These are phyloP conservation scores for Sapria himalayana DNA, from an alignment of 345 rosid species.

Conservation along the genomic window DNA sequence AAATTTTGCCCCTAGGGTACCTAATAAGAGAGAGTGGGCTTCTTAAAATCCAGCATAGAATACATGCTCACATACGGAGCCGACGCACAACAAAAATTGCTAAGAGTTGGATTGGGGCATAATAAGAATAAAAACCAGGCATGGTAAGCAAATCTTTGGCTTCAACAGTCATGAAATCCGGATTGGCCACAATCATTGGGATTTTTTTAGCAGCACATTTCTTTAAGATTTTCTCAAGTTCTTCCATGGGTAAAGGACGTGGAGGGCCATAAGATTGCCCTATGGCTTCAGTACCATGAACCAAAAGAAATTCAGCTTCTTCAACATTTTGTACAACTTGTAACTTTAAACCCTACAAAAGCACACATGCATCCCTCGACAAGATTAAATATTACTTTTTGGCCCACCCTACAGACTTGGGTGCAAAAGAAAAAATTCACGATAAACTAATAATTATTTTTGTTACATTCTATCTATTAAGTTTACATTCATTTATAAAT, in stretches of 20 bases:
- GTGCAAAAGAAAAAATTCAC: too few species aligned
- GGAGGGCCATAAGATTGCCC: constrained; percentile 50
- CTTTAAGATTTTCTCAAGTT: constrained; percentile 65
- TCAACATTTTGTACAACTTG: constrained; percentile 47
- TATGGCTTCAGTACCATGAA: constrained; percentile 79
- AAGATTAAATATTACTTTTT: too few species aligned
- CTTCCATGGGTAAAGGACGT: constrained; percentile 36
- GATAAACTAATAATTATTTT: too few species aligned
- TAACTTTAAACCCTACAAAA: constrained; percentile 48
- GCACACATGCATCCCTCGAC: too few species aligned
- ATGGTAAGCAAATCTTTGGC: constrained; percentile 60
- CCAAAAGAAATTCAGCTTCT: constrained; percentile 81
- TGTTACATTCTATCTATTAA: too few species aligned
- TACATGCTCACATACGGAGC: too few species aligned
- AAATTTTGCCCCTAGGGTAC: constrained; percentile 64
- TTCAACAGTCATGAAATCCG: constrained; percentile 84
- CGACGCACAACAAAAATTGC: too few species aligned
- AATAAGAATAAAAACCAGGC: too few species aligned
- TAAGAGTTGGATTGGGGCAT: too few species aligned
- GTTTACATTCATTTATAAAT: too few species aligned
- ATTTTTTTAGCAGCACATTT: constrained; percentile 41
- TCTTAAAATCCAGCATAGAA: too few species aligned
- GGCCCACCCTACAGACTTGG: too few species aligned
- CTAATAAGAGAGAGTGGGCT: constrained; percentile 21
- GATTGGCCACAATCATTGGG: constrained; percentile 93